phyloP scores from a whole-genome alignment of 2,329 filamentous ascomycete genomes.

The Ceratocystiopsis minuta region DNA sequence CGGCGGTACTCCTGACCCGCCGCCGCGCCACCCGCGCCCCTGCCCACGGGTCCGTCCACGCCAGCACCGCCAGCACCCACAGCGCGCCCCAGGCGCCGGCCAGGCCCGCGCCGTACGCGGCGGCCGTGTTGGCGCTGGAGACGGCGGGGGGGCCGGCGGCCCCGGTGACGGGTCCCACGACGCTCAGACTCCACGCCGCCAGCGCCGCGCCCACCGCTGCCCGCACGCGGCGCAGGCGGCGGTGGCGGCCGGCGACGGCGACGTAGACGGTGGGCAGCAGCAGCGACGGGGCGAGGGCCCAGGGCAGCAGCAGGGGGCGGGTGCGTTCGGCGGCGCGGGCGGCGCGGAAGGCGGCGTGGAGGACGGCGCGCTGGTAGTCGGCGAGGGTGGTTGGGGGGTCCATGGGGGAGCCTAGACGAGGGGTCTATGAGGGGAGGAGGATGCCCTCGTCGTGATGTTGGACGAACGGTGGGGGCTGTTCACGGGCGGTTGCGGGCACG shows the following conservation, averaged over 20 bases:
- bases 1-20: background rate
- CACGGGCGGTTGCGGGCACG: too few species aligned
- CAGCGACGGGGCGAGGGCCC: conserved; percentile 27
- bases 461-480: too few species aligned
- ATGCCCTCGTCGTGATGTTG: too few species aligned
- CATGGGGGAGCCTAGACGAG: too few species aligned
- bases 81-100: conserved; percentile 32
- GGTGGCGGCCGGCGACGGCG: conserved; percentile 20
- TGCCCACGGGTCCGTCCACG: conserved; percentile 36
- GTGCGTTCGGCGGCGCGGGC: conserved; percentile 4
- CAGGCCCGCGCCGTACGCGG: conserved; percentile 32
- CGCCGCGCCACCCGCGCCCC: conserved; percentile 27
- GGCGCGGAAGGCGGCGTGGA: conserved; percentile 5
- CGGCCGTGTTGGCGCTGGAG: conserved; percentile 27
- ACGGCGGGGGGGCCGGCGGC: conserved; percentile 5
- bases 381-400: too few species aligned
- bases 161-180: conserved; percentile 22
- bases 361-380: conserved; percentile 6
- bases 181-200: conserved; percentile 6
- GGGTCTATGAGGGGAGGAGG: too few species aligned
- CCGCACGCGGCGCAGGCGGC: conserved; percentile 26
- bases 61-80: conserved; percentile 28
- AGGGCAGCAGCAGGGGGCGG: conserved; percentile 33
- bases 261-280: conserved; percentile 36
- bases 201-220: conserved; percentile 28